Evolutionary conservation across 2,329 filamentous ascomycete species (phyloP).

Genomic region (Talaromyces sp.): DNA sequence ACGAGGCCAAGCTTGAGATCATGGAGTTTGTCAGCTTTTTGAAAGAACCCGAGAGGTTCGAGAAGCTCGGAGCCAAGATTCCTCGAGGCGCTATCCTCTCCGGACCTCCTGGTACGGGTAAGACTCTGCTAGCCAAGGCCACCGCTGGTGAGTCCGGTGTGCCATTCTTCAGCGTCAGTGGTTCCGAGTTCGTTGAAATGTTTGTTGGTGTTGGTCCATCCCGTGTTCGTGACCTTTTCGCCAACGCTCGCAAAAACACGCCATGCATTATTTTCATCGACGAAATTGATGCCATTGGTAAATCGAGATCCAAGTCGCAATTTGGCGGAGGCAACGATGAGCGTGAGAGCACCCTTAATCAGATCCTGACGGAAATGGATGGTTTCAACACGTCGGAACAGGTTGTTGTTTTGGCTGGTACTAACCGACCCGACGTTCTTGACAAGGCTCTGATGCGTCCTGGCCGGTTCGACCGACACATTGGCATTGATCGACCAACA

Average conservation of each 20-base stretch:
- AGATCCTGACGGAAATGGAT: conserved; percentile 99
- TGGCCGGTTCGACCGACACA: conserved; percentile 94
- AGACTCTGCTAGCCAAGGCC: conserved; percentile 93
- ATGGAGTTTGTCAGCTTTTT: conserved; percentile 99
- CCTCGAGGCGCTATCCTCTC: conserved; percentile 94
- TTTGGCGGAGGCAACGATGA: conserved; percentile 94
- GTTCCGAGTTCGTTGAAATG: conserved; percentile 99
- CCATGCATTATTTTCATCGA: conserved; percentile 99
- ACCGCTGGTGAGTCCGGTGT: conserved; percentile 96
- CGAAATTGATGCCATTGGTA: conserved; percentile 96
- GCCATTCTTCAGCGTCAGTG: conserved; percentile 96
- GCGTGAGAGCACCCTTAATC: conserved; percentile 92
- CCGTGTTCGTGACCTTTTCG: conserved; percentile 88
- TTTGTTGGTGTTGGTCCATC: conserved; percentile 98
- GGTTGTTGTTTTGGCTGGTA: conserved; percentile 93
- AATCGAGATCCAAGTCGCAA: conserved; percentile 76
- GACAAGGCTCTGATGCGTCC: conserved; percentile 96
- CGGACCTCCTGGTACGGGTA: conserved; percentile 97
- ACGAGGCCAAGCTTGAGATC: conserved; percentile 96
- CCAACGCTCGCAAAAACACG: conserved; percentile 89
- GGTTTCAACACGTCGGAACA: conserved; percentile 97
- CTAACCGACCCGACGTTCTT: conserved; percentile 89
- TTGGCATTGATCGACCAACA: conserved; percentile 87
- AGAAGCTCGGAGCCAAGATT: conserved; percentile 94
- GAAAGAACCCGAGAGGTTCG: conserved; percentile 86